Evolutionary conservation across 441 rosid species (phyloP).

Genomic region (Mallotus japonicus): DNA sequence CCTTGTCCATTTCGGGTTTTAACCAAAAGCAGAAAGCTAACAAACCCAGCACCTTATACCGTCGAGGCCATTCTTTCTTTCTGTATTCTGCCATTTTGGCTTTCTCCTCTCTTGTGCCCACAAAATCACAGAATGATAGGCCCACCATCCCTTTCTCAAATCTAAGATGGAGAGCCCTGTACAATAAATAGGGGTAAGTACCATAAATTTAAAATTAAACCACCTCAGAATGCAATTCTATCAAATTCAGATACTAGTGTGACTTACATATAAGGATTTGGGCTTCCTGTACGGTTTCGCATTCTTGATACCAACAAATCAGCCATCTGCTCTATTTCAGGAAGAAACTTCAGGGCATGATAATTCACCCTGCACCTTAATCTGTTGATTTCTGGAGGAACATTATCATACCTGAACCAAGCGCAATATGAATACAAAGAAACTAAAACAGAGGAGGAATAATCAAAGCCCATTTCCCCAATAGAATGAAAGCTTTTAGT

Average conservation of each 20-base stretch:
- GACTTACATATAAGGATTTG: constrained; percentile 83
- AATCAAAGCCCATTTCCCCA: constrained; percentile 4
- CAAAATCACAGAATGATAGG: constrained; percentile 91
- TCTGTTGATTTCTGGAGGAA: constrained; percentile 93
- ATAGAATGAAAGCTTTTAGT: constrained; percentile 20
- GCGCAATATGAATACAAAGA: constrained; percentile 18
- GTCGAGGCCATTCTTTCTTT: constrained; percentile 97
- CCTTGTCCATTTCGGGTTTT: constrained; percentile 7
- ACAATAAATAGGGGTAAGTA: constrained; percentile 22
- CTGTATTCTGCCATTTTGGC: constrained; percentile 90
- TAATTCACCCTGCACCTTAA: constrained; percentile 98
- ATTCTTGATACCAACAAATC: constrained; percentile 82
- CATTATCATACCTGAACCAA: constrained; percentile 82
- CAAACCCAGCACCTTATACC: constrained; percentile 63
- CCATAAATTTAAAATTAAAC: not conserved
- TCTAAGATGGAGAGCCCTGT: constrained; percentile 99
- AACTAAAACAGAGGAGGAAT: constrained; percentile 13
- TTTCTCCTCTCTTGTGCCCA: constrained; percentile 98
- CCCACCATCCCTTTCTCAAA: constrained; percentile 99
- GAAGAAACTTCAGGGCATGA: constrained; percentile 96
- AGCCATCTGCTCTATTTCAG: constrained; percentile 88
- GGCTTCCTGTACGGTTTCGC: constrained; percentile 90
- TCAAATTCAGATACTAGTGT: constrained; percentile 23
- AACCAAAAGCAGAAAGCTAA: constrained; percentile 13
- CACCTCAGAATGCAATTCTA: constrained; percentile 5